Evolutionary conservation across 2,329 filamentous ascomycete species (phyloP), one percentile per base, ranked within the genome.

Genomic region (Davidsoniella virescens): DNA sequence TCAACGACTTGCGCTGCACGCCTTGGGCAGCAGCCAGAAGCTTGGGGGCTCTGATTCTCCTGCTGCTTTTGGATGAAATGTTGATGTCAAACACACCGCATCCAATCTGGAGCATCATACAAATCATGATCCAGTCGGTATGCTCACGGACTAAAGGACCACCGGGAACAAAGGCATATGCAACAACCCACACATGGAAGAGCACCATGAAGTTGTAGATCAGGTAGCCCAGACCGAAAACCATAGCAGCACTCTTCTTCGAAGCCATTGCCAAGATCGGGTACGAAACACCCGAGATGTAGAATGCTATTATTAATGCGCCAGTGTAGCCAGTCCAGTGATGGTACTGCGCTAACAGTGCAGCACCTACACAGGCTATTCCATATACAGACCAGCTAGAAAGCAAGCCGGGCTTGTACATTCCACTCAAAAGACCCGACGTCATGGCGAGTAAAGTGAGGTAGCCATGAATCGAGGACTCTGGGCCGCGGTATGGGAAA

Each of bases 181-280:
- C 92, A 9, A 98, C 92, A 36, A 95, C 84, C 92, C 92, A 98
- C 50, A 95, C 87, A 61, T 96, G 90, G 70, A 94, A 94, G n/a
- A 98, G 75, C 4, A 95, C 82, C 68, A 96, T 68, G 59, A 96
- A 73, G 65, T 96, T 94, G 70, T 96, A 98, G 45, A 94, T 64
- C 48, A 95, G 67, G 67, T 94, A 95, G 3, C 84, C 90, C 12
- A 93, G 62, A 2, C 90, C 92, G 61, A 98, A 98, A 0, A 85
- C 86, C 23, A 73, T 72, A 4, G 80, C 85, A 0, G 87, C 87
- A 47, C 72, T 82, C 62, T 85, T 83, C 60, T 81, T 81, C 23
- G 85, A 75, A 23, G 87, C 87, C 48, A 83, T 82, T 12, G 72
- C 70, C 54, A 98, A 77, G 40, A 98, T 65, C 0, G 82, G 78